Base-by-base conservation (phyloP, 805 yeast species). In the Wickerhamiella kazuoi region DNA sequence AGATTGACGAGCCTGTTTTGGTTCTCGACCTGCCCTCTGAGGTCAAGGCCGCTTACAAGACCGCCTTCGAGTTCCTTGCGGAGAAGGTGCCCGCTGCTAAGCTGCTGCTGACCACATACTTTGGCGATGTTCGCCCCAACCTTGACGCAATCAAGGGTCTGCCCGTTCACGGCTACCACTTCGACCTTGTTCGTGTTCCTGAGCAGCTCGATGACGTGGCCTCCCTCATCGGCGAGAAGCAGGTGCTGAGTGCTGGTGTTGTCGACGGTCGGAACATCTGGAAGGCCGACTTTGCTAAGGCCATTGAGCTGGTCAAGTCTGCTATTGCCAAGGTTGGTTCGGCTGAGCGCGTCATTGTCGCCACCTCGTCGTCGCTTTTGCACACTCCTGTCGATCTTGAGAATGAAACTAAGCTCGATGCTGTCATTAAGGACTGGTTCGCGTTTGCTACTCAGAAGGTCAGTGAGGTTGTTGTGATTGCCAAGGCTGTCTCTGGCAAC, bases 211-310 rank as follows among this genome's bases (percentile, higher is more conserved):
- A 82, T 43, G 81, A 74, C 41, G 93, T 81, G 54, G 65, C 72
- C 45, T 66, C 71, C 43, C 68, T 79, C 56, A 65, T 87, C 44
- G 60, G 69, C 50, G 72, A 67, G 48, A 66, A 74, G 50, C 94
- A 90, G 71, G 67, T 70, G 48, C 71, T 90, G 59, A 87, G 97
- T 46, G 94, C 79, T 50, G 98, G 98, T 82, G 74, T 90, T 55
- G 86, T 90, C 57, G 93, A 84, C 58, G 98, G 98, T 69, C 84
- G 98, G 76, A 90, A 90, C 78, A 83, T 90, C 68, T 90, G 98
- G 98, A 90, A 90, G 76, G 79, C 93, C 64, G 79, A 90, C 72
- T 82, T 79, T 59, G 63, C 90, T 58, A 75, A 76, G 67, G 93
- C 98, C 51, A 67, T 84, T 59, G 80, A 66, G 48, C 60, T 79